Conservation (phyloP, 192 early-diverging fungal species). For the Gryganskiella cystojenkinii region DNA sequence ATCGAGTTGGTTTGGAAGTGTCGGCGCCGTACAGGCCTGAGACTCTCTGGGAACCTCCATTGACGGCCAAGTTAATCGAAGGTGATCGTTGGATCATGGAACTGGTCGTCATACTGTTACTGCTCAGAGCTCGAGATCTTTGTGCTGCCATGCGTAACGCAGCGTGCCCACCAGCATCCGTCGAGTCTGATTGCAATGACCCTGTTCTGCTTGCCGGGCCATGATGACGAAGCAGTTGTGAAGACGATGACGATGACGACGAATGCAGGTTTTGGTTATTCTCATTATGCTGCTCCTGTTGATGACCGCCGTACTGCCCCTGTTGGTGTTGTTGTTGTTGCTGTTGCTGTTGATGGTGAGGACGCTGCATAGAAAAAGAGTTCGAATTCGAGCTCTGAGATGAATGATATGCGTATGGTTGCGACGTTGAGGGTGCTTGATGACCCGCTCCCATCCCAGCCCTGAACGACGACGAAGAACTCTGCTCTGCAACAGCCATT, state of each 20-base stretch:
- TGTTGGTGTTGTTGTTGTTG: constrained; percentile 6
- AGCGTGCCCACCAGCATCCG: constrained; percentile 13
- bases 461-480: constrained; percentile 20
- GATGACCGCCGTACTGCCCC: neutral
- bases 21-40: constrained; percentile 7
- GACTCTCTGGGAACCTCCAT: constrained; percentile 43
- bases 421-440: neutral
- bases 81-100: constrained; percentile 29
- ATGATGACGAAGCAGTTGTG: constrained; percentile 18
- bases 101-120: constrained; percentile 7
- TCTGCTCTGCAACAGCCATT: constrained; percentile 17
- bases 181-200: constrained; percentile 1
- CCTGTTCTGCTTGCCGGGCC: constrained; percentile 31
- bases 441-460: neutral
- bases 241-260: neutral
- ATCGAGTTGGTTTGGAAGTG: constrained; percentile 9
- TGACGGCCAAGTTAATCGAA: constrained; percentile 33
- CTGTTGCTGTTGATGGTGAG: neutral
- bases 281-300: constrained; percentile 3
- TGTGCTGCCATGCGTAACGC: constrained; percentile 19
- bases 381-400: neutral
- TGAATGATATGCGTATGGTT: constrained; percentile 23
- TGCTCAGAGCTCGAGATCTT: constrained; percentile 25
- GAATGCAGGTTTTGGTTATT: too few species aligned
- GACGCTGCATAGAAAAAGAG: too few species aligned